Evolutionary conservation across 306 rosid genomes (phyloP), one percentile per base, ranked within the genome.

Genomic region (Cotoneaster glaucophyllus): DNA sequence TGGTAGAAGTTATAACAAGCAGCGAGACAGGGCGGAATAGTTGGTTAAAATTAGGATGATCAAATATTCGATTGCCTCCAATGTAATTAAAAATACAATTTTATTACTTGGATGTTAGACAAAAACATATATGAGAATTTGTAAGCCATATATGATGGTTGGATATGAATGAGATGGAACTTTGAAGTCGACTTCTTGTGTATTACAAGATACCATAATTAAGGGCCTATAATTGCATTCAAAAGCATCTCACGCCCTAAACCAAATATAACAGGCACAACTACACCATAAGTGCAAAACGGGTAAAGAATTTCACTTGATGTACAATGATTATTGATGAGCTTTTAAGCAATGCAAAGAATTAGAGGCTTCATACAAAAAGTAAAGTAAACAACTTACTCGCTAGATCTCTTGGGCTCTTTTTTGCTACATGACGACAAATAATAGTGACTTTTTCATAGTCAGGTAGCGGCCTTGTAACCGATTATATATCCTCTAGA

Each of bases 141-240:
- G 71, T 45, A 71, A 50, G 25, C 22, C 63, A 29, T 65, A 52
- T 41, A 32, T 29, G 61, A 63, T 29, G 34, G 8, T 15, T 74
- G 63, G 24, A 31, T 12, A 64, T 50, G 70, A 65, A 53, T 3
- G 69, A 41, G 11, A 18, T 61, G 61, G 62, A 74, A 52, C 54
- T 24, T 52, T 32, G 76, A 80, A 65, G 48, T 37, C 21, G 79
- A 64, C 71, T 74, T 69, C 41, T 69, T 69, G 67, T 69, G 80
- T 39, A 26, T 34, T 52, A 76, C 68, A 80, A 69, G 73, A 69
- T 69, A 37, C 50, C 79, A 69, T 74, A 26, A 74, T 67, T 18
- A 59, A 76, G 61, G 48, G 25, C 45, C 24, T 74, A 64, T 61
- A 24, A 26, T 14, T 64, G 45, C 24, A 32, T 19, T 65, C 25